Evolutionary conservation across 108 stramenopile species (phyloP).

Genomic region (Pseudonitzschia delicatissima): DNA sequence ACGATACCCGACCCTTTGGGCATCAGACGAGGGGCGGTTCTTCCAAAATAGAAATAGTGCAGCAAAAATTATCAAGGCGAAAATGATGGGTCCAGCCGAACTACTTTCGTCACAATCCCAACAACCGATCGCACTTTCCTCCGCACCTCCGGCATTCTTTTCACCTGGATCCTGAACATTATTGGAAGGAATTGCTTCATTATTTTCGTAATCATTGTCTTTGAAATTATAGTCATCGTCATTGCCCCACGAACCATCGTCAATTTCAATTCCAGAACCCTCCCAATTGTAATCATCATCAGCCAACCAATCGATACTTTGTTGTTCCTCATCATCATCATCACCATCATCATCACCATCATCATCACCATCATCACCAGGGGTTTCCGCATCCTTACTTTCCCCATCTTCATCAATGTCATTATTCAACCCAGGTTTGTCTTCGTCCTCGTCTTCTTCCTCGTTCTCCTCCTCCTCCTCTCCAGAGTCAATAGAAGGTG

Average conservation of each 20-base stretch:
- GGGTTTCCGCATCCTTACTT: not conserved
- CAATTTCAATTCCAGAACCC: not conserved
- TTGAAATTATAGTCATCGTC: not conserved
- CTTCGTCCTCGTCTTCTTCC: not conserved
- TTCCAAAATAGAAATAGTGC: not conserved
- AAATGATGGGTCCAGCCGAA: not conserved
- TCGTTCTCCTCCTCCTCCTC: constrained; percentile 1
- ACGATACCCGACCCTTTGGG: not conserved
- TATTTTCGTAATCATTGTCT: not conserved
- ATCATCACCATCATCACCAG: not conserved
- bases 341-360: not conserved
- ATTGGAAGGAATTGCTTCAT: not conserved
- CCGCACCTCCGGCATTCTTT: not conserved
- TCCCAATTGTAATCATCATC: no score
- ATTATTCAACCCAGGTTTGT: no score
- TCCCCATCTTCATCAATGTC: not conserved
- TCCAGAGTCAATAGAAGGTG: not conserved
- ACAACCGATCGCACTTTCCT: not conserved
- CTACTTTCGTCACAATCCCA: no score
- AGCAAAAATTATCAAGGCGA: not conserved
- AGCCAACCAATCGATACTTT: not conserved
- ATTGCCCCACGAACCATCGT: not conserved
- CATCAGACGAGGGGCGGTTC: not conserved
- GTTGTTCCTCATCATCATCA: not conserved
- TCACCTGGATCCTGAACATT: not conserved